Evolutionary conservation across 331 rosid species (phyloP), one percentile per base, ranked within the genome.

Genomic region (Ulmus americana): DNA sequence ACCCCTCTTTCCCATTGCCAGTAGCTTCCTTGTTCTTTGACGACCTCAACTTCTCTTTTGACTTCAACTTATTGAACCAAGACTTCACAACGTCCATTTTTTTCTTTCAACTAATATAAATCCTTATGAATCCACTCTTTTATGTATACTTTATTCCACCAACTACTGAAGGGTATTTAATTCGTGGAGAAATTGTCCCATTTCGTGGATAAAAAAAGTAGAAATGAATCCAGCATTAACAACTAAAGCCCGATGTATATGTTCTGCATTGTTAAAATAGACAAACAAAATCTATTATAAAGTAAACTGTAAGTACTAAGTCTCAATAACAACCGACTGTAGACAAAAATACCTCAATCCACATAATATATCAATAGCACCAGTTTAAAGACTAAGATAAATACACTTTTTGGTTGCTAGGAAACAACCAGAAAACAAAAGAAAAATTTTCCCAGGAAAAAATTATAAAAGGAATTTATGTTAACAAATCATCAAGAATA

Each of bases 11-110:
- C 52, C 70, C 83, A 71, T 52, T 40, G 43, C 88, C 74, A 3
- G 74, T 35, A 52, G 88, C 55, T 70, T 83, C 91, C 80, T 80
- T 87, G 82, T 72, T 77, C 77, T 79, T 90, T 8, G 86, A 78
- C 51, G 88, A 61, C 67, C 72, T 82, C 56, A 65, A 68, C 71
- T 85, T 87, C 58, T 83, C 98, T 68, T 89, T 92, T 28, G 87
- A 79, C 77, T 69, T 94, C 60, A 77, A 82, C 86, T 74, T 87
- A 70, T 42, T 73, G 63, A 94, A 84, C 91, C 95, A 94, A 74
- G 88, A 65, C 77, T 82, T 71, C 18, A 73, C 65, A 74, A 70
- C 61, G 59, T 90, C 95, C 99, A 94, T 89, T 61, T 75, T 47
- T 58, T 20, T 59, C 60, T 8, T 39, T 50, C 47, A 44, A 59